Evolutionary conservation across 169 alveolate genomes (phyloP).

Genomic region (Plasmodium ovale): DNA sequence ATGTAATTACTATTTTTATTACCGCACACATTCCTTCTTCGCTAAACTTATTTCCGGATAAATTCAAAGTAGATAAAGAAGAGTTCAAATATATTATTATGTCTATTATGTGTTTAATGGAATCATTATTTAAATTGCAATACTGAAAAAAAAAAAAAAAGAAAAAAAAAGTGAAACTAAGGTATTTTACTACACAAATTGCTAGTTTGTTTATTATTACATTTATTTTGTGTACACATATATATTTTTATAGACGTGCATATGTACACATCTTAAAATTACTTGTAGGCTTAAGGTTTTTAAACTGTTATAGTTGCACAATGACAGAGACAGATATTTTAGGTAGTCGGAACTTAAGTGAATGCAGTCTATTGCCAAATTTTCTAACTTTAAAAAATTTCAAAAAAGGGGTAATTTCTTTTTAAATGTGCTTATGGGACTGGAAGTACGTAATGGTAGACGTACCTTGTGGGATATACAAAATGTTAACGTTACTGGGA

Average conservation of each 20-base stretch:
- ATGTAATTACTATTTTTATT: conserved; percentile 10
- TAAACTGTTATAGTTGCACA: conserved; percentile 62
- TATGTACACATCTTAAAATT: conserved; percentile 19
- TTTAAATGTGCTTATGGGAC: too few relatives aligned
- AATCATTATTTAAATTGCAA: conserved; percentile 56
- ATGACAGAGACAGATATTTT: conserved; percentile 51
- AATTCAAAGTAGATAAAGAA: conserved; percentile 43
- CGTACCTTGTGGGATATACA: not conserved
- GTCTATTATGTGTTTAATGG: conserved; percentile 57
- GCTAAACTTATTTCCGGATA: conserved; percentile 45
- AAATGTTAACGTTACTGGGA: too few relatives aligned
- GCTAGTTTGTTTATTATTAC: not conserved
- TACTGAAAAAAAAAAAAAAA: conserved; percentile 19
- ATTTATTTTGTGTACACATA: not conserved
- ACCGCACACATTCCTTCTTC: conserved; percentile 50
- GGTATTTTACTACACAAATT: too few relatives aligned
- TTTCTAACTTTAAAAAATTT: conserved; percentile 41
- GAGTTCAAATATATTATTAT: conserved; percentile 66
- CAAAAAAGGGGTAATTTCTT: conserved; percentile 1
- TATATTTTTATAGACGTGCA: conserved; percentile 4
- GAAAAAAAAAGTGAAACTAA: not conserved
- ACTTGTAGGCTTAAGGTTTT: conserved; percentile 66
- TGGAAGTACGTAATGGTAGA: too few relatives aligned
- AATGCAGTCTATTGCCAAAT: conserved; percentile 60
- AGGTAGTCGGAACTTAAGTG: conserved; percentile 17